Evolutionary conservation across 257 asterid genomes (phyloP), one percentile per base, ranked within the genome.

Genomic region (Thymus mandschuricus): DNA sequence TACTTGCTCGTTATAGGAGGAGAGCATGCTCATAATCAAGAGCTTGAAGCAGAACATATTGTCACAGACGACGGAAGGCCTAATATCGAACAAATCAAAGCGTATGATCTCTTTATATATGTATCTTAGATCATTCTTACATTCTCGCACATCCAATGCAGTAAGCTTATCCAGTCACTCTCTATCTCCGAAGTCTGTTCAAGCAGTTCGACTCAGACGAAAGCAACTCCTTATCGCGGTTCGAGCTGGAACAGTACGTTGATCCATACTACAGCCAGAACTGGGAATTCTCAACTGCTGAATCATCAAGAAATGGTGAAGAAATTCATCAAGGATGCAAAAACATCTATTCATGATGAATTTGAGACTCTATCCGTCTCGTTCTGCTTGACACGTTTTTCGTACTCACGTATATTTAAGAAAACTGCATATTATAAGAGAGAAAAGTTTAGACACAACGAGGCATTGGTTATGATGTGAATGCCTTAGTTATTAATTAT

Each of bases 51-150:
- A 59, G 70, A 79, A 70, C 44, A 60, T 68, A 80, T 81, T 46
- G 73, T 74, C 34, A 51, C 58, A 1, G 81, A 78, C 31, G 85
- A 84, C 62, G 92, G 89, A 69, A 70, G 51, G 48, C 88, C 83
- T n/a, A 80, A 81, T 34, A 44, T 67, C 21, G 75, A 81, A 8
- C 85, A 75, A 45, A 68, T 83, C 29, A 61, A 60, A 72, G 80
- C 62, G 88, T 86, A 74, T 11, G 12, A 34, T 31, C 15, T 9
- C 28, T 10, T 57, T 62, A 5, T 21, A 21, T 21, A 21, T 15
- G 6, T 7, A 9, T 59, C 34, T 76, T 48, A 55, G 12, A 41
- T 40, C 21, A 4, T 60, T 57, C 12, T 15, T 10, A 3, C 52
- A 28, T 21, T 33, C 0, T 35, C 38, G n/a, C n/a, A 62, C 21